Percentiles rank a stretch among this genome's conserved stretches.
Evolutionary conservation across 495 filamentous ascomycete species (phyloP).

Genomic region (Lichenothelia convexa): DNA sequence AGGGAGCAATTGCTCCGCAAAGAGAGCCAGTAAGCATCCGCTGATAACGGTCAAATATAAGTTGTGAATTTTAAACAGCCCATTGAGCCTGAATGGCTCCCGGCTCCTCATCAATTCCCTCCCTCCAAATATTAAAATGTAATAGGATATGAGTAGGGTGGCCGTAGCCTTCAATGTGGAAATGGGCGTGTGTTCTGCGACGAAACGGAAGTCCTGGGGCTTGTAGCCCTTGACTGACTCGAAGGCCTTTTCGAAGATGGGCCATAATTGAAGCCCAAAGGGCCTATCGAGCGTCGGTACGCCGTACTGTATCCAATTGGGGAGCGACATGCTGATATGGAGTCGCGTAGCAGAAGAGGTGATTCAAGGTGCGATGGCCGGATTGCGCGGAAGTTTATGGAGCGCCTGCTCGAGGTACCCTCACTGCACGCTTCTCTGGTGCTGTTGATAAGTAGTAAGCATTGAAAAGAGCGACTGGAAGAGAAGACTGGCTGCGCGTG

Average conservation of each 20-base stretch:
- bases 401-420: no score
- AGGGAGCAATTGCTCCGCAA: conserved; percentile 55
- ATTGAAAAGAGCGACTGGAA: no score
- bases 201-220: conserved; percentile 52
- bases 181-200: conserved; percentile 47
- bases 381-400: no score
- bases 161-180: conserved; percentile 48
- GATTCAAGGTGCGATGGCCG: no score
- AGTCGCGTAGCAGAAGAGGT: no score
- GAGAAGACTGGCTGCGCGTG: no score
- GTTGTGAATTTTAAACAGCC: conserved; percentile 64
- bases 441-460: no score
- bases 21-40: conserved; percentile 44
- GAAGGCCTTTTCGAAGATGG: conserved; percentile 76
- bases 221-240: conserved; percentile 51
- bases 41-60: conserved; percentile 59
- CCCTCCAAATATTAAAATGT: conserved; percentile 57
- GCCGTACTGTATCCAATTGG: conserved; percentile 20
- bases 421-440: no score
- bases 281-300: conserved; percentile 70
- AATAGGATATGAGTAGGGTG: conserved; percentile 49
- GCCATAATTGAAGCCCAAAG: conserved; percentile 86
- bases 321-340: conserved; percentile 12
- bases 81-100: conserved; percentile 45
- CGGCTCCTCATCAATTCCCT: conserved; percentile 54